Percentiles rank a stretch among this genome's conserved stretches.
Conservation (phyloP, 257 asterid genomes). For the Solanum appendiculatum region DNA sequence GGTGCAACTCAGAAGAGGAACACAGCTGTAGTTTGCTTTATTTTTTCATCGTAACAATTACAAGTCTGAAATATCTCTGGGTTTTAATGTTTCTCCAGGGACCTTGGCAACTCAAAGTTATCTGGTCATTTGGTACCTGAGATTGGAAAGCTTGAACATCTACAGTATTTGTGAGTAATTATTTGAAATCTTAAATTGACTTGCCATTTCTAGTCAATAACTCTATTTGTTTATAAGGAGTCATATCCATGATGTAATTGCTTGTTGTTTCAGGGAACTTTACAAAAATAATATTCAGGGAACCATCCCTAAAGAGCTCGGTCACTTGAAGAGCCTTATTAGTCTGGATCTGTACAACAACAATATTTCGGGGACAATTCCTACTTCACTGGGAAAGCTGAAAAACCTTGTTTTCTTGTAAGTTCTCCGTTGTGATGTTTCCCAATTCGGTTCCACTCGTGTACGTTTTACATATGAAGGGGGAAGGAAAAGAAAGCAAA, state of each 20-base stretch:
- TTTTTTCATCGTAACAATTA: background rate
- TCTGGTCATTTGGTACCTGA: constrained; percentile 67
- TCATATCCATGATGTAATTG: background rate
- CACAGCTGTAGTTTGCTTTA: background rate
- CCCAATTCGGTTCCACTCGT: background rate
- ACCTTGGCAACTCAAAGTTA: constrained; percentile 70
- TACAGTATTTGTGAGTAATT: constrained; percentile 62
- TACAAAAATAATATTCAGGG: constrained; percentile 87
- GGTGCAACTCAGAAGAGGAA: background rate
- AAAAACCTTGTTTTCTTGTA: constrained; percentile 81
- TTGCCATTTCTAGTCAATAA: background rate
- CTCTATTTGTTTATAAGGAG: background rate
- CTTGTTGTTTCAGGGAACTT: constrained; percentile 55
- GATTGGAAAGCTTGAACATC: constrained; percentile 64
- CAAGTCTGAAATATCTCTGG: constrained; percentile 1
- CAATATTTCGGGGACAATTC: constrained; percentile 69
- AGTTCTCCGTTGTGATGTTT: constrained; percentile 19
- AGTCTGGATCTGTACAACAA: constrained; percentile 95
- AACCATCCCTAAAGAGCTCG: constrained; percentile 71
- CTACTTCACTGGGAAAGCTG: constrained; percentile 67
- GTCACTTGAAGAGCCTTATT: constrained; percentile 72
- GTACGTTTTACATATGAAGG: background rate
- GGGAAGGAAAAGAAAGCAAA: background rate
- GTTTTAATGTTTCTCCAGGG: constrained; percentile 26
- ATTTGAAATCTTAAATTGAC: background rate